These are phyloP conservation scores for Hypsizygus marmoreus DNA, from an alignment of 768 basidiomycete genomes.

Conservation along the genomic window DNA sequence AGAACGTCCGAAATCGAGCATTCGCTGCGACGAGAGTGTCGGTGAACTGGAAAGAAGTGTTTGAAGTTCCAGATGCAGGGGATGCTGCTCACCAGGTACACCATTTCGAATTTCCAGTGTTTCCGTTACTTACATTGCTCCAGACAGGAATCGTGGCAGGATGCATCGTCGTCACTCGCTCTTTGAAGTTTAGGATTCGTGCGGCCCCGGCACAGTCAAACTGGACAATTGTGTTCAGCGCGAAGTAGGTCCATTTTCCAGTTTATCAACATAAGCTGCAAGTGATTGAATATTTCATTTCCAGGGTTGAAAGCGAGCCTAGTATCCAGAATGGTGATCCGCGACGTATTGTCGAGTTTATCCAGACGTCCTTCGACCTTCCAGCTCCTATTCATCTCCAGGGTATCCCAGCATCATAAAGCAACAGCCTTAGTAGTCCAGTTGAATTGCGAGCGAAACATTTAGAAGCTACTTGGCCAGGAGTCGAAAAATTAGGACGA, in stretches of 20 bases:
- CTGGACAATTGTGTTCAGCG: conserved; percentile 38
- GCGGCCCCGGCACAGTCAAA: conserved; percentile 35
- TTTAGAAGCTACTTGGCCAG: neutral
- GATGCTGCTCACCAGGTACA: conserved; percentile 2
- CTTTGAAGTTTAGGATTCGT: conserved; percentile 41
- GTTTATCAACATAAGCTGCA: neutral
- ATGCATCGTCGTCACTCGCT: conserved; percentile 37
- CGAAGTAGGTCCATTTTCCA: conserved; percentile 37
- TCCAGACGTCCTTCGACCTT: conserved; percentile 31
- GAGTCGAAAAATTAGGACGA: no score
- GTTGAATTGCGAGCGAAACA: neutral
- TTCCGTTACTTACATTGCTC: neutral
- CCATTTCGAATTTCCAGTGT: neutral
- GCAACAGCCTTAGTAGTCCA: neutral
- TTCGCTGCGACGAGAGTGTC: conserved; percentile 21
- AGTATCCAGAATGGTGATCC: conserved; percentile 15
- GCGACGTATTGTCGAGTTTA: conserved; percentile 34
- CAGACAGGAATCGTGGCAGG: conserved; percentile 42
- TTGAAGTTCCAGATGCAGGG: conserved; percentile 28
- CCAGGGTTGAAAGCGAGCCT: conserved; percentile 27
- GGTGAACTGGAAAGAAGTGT: conserved; percentile 36
- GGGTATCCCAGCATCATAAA: neutral
- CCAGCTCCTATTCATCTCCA: conserved; percentile 34
- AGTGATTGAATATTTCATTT: no score
- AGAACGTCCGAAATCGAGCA: conserved; percentile 20